Base-by-base conservation (phyloP, 2,329 filamentous ascomycete species). In the Xylaria sp. region DNA sequence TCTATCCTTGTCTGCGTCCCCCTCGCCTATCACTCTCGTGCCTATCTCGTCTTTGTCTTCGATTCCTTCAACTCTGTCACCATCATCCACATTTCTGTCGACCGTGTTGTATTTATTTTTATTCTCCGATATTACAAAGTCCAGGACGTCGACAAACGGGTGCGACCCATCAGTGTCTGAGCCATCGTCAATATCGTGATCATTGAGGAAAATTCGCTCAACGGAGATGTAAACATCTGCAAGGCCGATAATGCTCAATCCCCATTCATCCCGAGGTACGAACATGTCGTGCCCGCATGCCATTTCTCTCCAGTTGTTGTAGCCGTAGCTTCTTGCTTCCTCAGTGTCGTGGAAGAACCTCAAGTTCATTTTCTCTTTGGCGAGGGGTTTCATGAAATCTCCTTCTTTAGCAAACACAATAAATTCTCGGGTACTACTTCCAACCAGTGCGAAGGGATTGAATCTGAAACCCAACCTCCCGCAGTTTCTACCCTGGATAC, bases 121-220 rank as follows among this genome's bases (percentile, higher is more conserved):
- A 32, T 55, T 46, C 2, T 36, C 15, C 0, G 32, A 12, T 7
- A 64, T 10, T n/a, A 61, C 23, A 2, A 68, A 32, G 12, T 68
- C 66, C 12, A 68, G 2, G 15, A 58, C 57, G 48, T 68, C 66
- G 8, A 65, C 20, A 30, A 68, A 68, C 1, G 23, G 43, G 20
- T 65, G 57, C 4, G 18, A 32, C 12, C 13, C n/a, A 12, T 48
- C 36, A 8, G 30, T 36, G 4, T 18, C n/a, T 25, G 28, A 12
- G 34, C 45, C 34, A 20, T 61, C 43, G 23, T 62, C 57, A 36
- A 32, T 62, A 12, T 67, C 60, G 32, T 55, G 28, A 4, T 63
- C 50, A 23, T 50, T 34, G n/a, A 65, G 23, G 36, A 32, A 53
- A 0, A 68, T n/a, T 10, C 66, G 57, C 62, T 65, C 57, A 9